These are phyloP conservation scores for Durio zibethinus DNA, from an alignment of 345 rosid species.

Conservation along the genomic window DNA sequence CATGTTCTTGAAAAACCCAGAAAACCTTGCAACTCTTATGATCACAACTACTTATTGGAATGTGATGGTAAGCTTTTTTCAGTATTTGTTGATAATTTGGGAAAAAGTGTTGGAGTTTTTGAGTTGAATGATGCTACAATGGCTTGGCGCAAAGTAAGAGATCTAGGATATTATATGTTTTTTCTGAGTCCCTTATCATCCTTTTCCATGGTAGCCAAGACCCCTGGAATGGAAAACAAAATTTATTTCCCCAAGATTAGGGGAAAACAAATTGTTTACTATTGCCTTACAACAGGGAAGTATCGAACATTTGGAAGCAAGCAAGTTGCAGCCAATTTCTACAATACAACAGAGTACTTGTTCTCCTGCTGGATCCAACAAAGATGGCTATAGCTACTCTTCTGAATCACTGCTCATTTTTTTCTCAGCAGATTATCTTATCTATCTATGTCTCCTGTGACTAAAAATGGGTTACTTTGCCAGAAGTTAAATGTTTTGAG, in stretches of 20 bases:
- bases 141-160: neutral
- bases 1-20: neutral
- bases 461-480: too few species aligned
- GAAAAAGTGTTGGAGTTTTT: neutral
- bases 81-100: neutral
- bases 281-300: neutral
- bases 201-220: neutral
- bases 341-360: neutral
- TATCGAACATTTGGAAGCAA: neutral
- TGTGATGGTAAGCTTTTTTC: neutral
- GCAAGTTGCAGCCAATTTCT: neutral
- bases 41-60: neutral
- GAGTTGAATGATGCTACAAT: neutral
- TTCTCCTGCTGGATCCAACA: neutral
- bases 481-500: neutral
- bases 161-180: neutral
- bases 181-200: neutral
- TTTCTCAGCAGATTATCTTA: too few species aligned
- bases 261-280: neutral
- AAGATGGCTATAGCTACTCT: neutral
- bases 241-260: neutral
- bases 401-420: neutral
- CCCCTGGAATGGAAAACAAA: neutral
- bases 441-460: too few species aligned
- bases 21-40: neutral